Conservation (phyloP, 306 rosid species). For the Glycine soja region DNA sequence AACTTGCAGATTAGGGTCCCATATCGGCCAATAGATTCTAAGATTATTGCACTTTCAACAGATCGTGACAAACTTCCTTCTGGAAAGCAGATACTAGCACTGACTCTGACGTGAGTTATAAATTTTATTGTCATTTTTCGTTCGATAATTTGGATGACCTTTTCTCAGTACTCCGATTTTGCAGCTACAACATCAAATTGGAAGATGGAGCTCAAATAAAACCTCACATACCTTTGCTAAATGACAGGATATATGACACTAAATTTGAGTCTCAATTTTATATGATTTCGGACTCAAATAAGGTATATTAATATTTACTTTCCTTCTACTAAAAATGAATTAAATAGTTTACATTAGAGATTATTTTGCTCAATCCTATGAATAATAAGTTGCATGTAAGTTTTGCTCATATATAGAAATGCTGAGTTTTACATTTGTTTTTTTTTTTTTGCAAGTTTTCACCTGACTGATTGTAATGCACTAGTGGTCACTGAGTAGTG, state of each 20-base stretch:
- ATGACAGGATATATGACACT: constrained; percentile 84
- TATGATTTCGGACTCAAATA: constrained; percentile 85
- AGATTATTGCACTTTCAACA: constrained; percentile 76
- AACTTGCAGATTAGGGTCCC: constrained; percentile 79
- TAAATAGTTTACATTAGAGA: constrained; percentile 4
- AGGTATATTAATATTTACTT: constrained; percentile 63
- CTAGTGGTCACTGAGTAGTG: neutral
- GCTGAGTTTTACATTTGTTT: constrained; percentile 29
- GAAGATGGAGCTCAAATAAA: constrained; percentile 90
- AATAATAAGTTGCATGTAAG: constrained; percentile 20
- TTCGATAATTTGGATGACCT: constrained; percentile 22
- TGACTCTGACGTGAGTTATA: constrained; percentile 80
- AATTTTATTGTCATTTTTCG: constrained; percentile 44
- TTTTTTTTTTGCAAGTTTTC: constrained; percentile 16
- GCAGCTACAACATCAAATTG: constrained; percentile 93
- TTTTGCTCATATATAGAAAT: constrained; percentile 29
- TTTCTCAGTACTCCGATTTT: constrained; percentile 46
- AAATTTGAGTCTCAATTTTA: constrained; percentile 96
- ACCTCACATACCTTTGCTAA: constrained; percentile 84
- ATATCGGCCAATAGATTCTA: constrained; percentile 84
- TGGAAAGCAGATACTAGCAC: constrained; percentile 86
- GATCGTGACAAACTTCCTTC: constrained; percentile 92
- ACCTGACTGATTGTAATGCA: neutral
- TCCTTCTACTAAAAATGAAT: neutral
- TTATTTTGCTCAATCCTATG: constrained; percentile 24